Evolutionary conservation across 73 alveolate species (phyloP).

Genomic region (Tetrahymena thermophila): DNA sequence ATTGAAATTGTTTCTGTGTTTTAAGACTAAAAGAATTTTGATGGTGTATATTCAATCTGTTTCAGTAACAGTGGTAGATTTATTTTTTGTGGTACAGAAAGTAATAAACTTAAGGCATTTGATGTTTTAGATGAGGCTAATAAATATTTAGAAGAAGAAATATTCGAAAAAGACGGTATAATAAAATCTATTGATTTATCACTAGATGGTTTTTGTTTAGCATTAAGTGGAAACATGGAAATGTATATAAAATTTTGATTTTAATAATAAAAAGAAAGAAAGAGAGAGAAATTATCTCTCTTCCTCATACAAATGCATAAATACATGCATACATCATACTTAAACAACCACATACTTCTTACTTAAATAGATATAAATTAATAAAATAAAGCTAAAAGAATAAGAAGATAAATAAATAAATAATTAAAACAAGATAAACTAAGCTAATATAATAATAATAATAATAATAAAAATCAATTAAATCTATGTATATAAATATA

Average conservation of each 20-base stretch:
- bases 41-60: conserved; percentile 36
- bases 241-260: not conserved
- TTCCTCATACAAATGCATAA: not conserved
- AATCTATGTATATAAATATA: no score
- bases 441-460: no score
- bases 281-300: not conserved
- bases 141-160: conserved; percentile 20
- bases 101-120: conserved; percentile 18
- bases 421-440: no score
- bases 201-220: conserved; percentile 37
- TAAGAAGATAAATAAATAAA: no score
- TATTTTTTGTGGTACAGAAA: conserved; percentile 35
- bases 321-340: no score
- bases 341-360: no score
- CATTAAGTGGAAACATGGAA: not conserved
- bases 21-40: conserved; percentile 22
- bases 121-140: conserved; percentile 37
- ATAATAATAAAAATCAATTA: no score
- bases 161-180: conserved; percentile 31
- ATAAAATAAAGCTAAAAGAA: no score
- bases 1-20: conserved; percentile 15
- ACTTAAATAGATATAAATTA: no score
- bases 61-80: conserved; percentile 27
- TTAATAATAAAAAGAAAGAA: not conserved
- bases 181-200: conserved; percentile 33